Evolutionary conservation across 2,329 filamentous ascomycete species (phyloP), one percentile per base, ranked within the genome.

Genomic region (Fusarium tricinctum): DNA sequence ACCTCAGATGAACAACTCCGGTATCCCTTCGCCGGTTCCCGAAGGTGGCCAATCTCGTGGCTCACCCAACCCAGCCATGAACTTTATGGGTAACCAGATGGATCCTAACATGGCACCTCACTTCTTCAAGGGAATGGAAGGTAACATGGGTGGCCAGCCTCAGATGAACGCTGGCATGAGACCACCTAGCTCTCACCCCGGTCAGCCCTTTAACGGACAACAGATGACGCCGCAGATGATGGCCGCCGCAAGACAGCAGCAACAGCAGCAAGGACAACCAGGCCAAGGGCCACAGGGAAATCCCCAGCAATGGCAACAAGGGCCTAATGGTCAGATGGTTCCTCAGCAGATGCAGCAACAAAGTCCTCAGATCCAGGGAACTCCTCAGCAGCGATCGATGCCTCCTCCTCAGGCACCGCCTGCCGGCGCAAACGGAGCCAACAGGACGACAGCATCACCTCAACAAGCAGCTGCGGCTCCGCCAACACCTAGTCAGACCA

Each of bases 321-420:
- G 77, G 3, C 79, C 77, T n/a, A 81, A 81, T 50, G 79, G 79
- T 19, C 80, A 79, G 51, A 80, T 80, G 78, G 67, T 79, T 39
- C 78, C 78, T 23, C 79, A 79, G 51, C 76, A 76, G 13, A 80
- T 80, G 77, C 79, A 78, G 48, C 80, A 80, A 53, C 80, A 80
- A 53, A 79, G 79, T 52, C 80, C 78, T 40, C 80, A 79, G 46
- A 84, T 87, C 40, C 89, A 91, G 78, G 88, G 88, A 32, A 92
- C 89, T 4, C 90, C 91, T n/a, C 89, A 92, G 75, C 91, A 92
- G 78, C 85, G 91, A 54, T 80, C 87, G 7, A 91, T 91, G 89
- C 88, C 88, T 22, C 89, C 89, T 5, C 89, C 89, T 8, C 88
- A 88, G 15, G 88, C 88, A 23, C 88, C 88, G 13, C 80, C 81